Conservation (phyloP, 2,329 filamentous ascomycete genomes). For the Proliferodiscus dingleyae region DNA sequence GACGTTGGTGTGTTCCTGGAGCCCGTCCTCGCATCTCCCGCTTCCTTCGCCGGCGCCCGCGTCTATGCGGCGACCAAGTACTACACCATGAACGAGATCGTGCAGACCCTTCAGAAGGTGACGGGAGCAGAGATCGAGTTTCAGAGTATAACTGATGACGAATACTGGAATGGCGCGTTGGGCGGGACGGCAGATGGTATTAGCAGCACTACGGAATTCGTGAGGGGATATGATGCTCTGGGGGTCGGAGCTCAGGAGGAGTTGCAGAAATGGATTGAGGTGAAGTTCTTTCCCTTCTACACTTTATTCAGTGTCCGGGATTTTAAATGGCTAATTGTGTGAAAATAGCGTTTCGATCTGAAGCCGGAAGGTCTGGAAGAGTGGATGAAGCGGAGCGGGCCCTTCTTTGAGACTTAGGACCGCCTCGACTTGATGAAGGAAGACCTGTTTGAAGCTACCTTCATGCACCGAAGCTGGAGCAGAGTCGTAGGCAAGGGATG, state of each 20-base stretch:
- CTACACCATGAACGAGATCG: background rate
- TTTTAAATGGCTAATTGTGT: background rate
- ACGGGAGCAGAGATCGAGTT: background rate
- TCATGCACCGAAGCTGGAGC: no score
- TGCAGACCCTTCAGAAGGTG: background rate
- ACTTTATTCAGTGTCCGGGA: background rate
- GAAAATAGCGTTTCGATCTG: background rate
- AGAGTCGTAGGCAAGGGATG: no score
- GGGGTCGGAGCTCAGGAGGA: background rate
- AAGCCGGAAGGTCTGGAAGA: background rate
- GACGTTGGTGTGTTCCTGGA: background rate
- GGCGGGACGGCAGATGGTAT: background rate
- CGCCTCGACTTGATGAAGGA: no score
- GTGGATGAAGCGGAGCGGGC: background rate
- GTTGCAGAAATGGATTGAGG: background rate
- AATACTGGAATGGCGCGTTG: background rate
- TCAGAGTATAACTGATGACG: background rate
- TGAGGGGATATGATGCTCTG: background rate
- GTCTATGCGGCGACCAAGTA: background rate
- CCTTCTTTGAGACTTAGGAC: background rate
- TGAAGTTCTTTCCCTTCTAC: background rate
- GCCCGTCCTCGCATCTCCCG: background rate
- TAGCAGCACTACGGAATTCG: background rate
- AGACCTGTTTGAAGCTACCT: no score
- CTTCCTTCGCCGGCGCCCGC: background rate